phyloP scores from a whole-genome alignment of 257 asterid species.

The Sherardia arvensis region DNA sequence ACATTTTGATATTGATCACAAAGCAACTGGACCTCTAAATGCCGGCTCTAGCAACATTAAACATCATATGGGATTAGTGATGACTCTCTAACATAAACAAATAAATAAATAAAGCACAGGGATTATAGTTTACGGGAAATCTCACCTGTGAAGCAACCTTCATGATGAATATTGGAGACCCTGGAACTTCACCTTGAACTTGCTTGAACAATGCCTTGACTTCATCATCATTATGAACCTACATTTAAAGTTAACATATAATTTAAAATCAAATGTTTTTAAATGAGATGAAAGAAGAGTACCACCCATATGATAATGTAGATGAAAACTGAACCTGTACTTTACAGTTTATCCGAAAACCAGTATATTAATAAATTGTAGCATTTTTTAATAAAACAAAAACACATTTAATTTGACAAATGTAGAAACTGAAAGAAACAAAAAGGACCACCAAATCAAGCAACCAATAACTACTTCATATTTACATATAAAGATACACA shows the following conservation, averaged over 20 bases:
- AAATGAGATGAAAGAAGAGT: not conserved
- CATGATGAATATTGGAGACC: conserved; percentile 97
- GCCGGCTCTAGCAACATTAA: conserved; percentile 74
- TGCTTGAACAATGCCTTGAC: conserved; percentile 94
- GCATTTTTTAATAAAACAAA: no score
- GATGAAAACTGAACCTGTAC: not conserved
- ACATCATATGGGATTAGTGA: conserved; percentile 12
- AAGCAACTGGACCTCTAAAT: conserved; percentile 95
- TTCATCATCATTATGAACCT: conserved; percentile 97
- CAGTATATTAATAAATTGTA: not conserved
- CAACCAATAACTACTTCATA: not conserved
- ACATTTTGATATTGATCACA: conserved; percentile 94
- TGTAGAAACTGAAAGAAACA: conserved; percentile 8
- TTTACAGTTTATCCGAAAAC: not conserved
- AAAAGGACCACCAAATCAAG: conserved; percentile 7
- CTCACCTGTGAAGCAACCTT: conserved; percentile 99
- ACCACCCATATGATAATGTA: not conserved
- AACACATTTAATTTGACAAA: not conserved
- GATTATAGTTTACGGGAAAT: conserved; percentile 7
- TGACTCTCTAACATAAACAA: conserved; percentile 11
- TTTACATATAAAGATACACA: conserved; percentile 24
- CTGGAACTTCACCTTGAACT: conserved; percentile 99
- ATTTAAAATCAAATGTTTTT: not conserved
- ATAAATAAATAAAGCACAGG: not conserved
- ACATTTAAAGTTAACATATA: conserved; percentile 13